phyloP scores from a whole-genome alignment of 2,329 filamentous ascomycete genomes.

The Sporothrix schenckii region DNA sequence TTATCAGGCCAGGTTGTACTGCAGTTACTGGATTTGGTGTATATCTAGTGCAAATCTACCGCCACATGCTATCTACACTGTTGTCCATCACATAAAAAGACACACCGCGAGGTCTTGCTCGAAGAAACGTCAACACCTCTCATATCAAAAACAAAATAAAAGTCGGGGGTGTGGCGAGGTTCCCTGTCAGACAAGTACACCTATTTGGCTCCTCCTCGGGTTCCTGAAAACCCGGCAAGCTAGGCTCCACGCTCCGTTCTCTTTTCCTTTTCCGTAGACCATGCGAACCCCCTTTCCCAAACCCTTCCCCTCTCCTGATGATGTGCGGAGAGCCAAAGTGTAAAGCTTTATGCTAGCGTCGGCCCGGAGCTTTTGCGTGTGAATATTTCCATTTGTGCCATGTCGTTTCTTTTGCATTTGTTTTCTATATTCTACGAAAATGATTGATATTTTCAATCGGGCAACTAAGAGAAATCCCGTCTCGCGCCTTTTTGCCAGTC shows the following conservation, averaged over 20 bases:
- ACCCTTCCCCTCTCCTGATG: neutral
- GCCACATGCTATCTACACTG: too few species aligned
- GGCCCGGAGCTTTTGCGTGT: neutral
- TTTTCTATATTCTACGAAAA: too few species aligned
- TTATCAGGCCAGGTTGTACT: neutral
- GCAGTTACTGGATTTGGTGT: neutral
- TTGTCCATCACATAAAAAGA: too few species aligned
- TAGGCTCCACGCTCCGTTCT: neutral
- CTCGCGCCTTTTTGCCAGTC: too few species aligned
- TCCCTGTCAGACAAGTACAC: conserved; percentile 15
- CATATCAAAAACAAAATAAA: neutral
- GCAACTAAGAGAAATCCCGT: too few species aligned
- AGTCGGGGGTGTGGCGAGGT: conserved; percentile 11
- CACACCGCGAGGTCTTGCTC: neutral
- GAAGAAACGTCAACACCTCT: neutral
- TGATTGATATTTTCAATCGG: too few species aligned
- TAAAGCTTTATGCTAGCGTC: neutral
- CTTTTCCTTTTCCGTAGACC: conserved; percentile 1
- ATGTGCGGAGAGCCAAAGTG: conserved; percentile 1
- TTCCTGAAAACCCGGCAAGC: conserved; percentile 2
- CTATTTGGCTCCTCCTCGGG: neutral
- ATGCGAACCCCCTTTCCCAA: neutral
- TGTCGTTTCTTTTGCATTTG: neutral
- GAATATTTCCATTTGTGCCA: neutral
- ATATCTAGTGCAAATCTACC: too few species aligned